Base-by-base conservation (phyloP, 192 early-diverging fungal genomes). In the Coemansia sp. region DNA sequence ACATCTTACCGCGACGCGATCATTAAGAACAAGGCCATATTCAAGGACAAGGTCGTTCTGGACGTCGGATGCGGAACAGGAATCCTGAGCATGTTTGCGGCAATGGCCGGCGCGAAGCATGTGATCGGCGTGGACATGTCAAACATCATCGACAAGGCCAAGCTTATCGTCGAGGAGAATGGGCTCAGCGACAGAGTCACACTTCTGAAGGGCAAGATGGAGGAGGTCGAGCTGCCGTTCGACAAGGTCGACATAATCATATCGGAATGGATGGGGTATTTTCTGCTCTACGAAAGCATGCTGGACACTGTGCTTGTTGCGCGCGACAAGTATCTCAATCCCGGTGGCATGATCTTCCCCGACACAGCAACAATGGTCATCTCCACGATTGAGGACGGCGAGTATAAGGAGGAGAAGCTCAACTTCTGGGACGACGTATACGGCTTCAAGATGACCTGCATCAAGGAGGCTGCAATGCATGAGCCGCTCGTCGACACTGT, bases 231-330 rank as follows among this genome's bases (percentile, higher is more conserved):
- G 16, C 84, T 99, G 63, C 96, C 98, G 21, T 95, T 95, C 46
- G 87, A 92, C 58, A 92, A 98, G 75, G 96, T 98, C 36, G 98
- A 99, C 77, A 98, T 99, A 68, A 99, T 99, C 62, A 96, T 99
- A 63, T 97, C 95, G 6, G 98, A 99, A 72, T 99, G 98, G 98
- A 99, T 99, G 98, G 98, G 98, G 24, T 99, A 99, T 85, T 95
- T 94, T 73, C 88, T 99, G 71, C 83, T 98, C 45, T 98, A 96
- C 83, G 96, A 99, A 86, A 92, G 93, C 76, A 99, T 99, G 98
- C 88, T 99, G 68, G 97, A 98, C 87, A 96, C 98, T n/a, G 95
- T 99, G 12, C 86, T 99, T 44, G 90, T 96, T 62, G 98, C 98
- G 12, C 88, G 98, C 63, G 96, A 99, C 85, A 85, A 88, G 56